Percentiles rank a stretch among this genome's conserved stretches.
phyloP scores from a whole-genome alignment of 345 rosid species.

The Eucalyptus cloeziana region DNA sequence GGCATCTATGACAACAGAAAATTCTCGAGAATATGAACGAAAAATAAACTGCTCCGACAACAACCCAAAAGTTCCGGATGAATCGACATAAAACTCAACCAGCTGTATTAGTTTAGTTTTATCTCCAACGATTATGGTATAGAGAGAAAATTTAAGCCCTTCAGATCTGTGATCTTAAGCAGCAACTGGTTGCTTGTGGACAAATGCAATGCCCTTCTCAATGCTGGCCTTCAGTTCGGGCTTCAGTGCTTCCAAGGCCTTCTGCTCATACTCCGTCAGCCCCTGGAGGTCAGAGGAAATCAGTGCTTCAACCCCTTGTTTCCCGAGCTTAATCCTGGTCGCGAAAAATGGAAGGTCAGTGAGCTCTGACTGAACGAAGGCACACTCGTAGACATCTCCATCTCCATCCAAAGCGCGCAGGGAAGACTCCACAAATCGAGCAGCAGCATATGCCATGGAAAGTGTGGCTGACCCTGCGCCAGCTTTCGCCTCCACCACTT shows the following conservation, averaged over 20 bases:
- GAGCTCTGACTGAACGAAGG: conserved; percentile 54
- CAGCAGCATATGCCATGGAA: conserved; percentile 98
- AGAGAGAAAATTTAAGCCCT: not conserved
- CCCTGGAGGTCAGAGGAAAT: conserved; percentile 64
- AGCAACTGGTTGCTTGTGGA: conserved; percentile 44
- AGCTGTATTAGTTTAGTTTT: not conserved
- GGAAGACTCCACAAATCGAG: conserved; percentile 93
- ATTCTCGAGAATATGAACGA: not conserved
- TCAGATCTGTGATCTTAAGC: conserved; percentile 17
- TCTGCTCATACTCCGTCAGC: conserved; percentile 64
- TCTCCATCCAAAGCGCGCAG: conserved; percentile 95
- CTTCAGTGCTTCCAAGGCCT: conserved; percentile 74
- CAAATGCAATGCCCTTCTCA: conserved; percentile 76
- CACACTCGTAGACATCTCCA: conserved; percentile 79
- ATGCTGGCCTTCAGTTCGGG: conserved; percentile 79
- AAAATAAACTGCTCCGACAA: not conserved
- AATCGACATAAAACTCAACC: not conserved
- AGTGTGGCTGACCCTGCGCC: conserved; percentile 97
- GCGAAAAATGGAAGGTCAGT: conserved; percentile 90
- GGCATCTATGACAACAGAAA: not conserved
- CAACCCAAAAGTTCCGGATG: not conserved
- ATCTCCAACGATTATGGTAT: not conserved
- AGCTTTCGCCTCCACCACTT: conserved; percentile 94
- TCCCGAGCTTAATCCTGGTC: conserved; percentile 80
- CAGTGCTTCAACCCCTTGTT: conserved; percentile 72